Percentiles rank a stretch among this genome's conserved stretches.
These are phyloP conservation scores for Pyricularia pennisetigena DNA, from an alignment of 2,329 filamentous ascomycete species.

Conservation along the genomic window DNA sequence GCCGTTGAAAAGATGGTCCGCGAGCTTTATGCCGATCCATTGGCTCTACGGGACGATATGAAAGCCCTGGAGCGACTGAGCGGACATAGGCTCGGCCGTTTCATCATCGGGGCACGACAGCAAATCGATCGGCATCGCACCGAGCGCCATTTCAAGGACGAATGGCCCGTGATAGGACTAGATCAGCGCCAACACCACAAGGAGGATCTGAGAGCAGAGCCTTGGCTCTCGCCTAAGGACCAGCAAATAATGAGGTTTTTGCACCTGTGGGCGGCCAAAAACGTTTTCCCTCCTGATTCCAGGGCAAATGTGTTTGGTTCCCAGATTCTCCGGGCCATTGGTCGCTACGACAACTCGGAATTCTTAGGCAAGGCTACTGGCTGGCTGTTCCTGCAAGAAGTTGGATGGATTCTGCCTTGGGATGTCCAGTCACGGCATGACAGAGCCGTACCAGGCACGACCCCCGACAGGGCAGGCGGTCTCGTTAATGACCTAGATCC, in stretches of 20 bases:
- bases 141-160: conserved; percentile 20
- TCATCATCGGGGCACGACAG: conserved; percentile 37
- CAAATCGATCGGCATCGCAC: conserved; percentile 42
- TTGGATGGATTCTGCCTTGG: conserved; percentile 62
- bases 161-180: conserved; percentile 16
- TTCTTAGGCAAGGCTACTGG: conserved; percentile 35
- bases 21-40: conserved; percentile 33
- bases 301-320: conserved; percentile 53
- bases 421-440: conserved; percentile 58
- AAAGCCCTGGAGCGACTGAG: conserved; percentile 9
- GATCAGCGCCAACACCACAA: background rate
- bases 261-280: conserved; percentile 54
- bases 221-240: conserved; percentile 25
- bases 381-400: conserved; percentile 65
- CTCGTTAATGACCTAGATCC: conserved; percentile 21
- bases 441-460: conserved; percentile 39
- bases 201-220: background rate
- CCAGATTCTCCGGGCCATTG: conserved; percentile 50
- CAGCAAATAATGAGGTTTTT: conserved; percentile 55
- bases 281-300: conserved; percentile 40
- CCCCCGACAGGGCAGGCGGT: conserved; percentile 30
- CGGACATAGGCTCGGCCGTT: conserved; percentile 24
- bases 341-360: conserved; percentile 44
- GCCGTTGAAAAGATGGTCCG: conserved; percentile 42
- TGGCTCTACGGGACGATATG: conserved; percentile 11